A percentile compares a stretch with the other conserved stretches of the same genome.
Conservation (phyloP, 1,284 basidiomycete species). For the Fomitopsis schrenkii region DNA sequence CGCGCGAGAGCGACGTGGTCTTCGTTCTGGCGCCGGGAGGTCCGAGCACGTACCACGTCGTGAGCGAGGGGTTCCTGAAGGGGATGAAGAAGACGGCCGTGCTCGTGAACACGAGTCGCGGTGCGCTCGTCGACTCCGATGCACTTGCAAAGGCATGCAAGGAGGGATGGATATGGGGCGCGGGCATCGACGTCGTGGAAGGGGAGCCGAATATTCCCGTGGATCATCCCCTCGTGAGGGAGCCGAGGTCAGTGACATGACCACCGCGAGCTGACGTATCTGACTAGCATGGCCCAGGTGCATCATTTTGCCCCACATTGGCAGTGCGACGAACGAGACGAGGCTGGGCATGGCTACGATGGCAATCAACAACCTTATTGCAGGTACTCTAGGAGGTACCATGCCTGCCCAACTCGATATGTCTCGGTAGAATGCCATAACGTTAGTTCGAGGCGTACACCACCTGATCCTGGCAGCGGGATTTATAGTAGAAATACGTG, state of each 20-base stretch:
- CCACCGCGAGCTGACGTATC: not conserved
- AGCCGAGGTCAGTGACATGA: slow-evolving; percentile 53
- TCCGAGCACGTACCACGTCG: slow-evolving; percentile 64
- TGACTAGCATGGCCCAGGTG: slow-evolving; percentile 42
- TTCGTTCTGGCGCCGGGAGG: slow-evolving; percentile 85
- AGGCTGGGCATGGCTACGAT: slow-evolving; percentile 78
- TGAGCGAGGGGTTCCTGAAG: slow-evolving; percentile 68
- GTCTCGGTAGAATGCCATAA: slow-evolving; percentile 14
- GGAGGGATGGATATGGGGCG: slow-evolving; percentile 82
- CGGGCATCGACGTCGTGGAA: slow-evolving; percentile 92
- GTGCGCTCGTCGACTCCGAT: slow-evolving; percentile 83
- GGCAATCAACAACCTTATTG: slow-evolving; percentile 63
- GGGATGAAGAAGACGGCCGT: slow-evolving; percentile 84
- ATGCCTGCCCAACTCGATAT: slow-evolving; percentile 57
- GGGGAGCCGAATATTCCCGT: slow-evolving; percentile 79
- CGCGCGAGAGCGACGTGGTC: slow-evolving; percentile 72
- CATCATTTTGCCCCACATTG: slow-evolving; percentile 85
- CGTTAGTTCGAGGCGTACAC: not conserved
- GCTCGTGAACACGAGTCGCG: slow-evolving; percentile 78
- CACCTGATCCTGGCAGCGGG: too few relatives aligned
- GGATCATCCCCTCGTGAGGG: slow-evolving; percentile 78
- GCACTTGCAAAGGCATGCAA: slow-evolving; percentile 81
- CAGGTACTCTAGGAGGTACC: slow-evolving; percentile 40
- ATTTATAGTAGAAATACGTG: too few relatives aligned
- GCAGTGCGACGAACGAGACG: slow-evolving; percentile 84